Evolutionary conservation across 176 grass and related monocot species (phyloP).

Genomic region (Aegilops bicornis): DNA sequence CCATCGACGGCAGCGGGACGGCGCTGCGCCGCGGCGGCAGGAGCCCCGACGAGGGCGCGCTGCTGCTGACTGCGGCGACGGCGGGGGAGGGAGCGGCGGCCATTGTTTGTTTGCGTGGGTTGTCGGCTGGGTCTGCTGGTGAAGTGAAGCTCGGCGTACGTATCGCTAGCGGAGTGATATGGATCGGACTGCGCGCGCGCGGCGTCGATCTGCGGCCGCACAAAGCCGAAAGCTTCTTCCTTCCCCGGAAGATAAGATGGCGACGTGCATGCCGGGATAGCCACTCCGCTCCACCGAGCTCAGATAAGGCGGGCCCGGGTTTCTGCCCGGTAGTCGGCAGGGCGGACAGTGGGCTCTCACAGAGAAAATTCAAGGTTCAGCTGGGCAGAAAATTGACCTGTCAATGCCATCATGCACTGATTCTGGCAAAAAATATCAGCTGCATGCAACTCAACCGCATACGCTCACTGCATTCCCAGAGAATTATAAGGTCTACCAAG

Average conservation of each 20-base stretch:
- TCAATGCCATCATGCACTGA: no score
- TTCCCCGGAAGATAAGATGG: not conserved
- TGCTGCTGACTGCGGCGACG: not conserved
- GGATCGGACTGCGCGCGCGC: no score
- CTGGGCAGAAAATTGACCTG: no score
- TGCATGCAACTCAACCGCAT: no score
- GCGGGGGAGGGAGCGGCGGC: not conserved
- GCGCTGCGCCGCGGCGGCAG: not conserved
- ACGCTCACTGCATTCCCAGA: no score
- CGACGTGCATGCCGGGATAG: not conserved
- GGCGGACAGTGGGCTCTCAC: no score
- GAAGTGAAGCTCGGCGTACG: no score
- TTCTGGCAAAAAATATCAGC: no score
- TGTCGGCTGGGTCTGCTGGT: not conserved
- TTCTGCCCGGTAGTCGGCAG: no score
- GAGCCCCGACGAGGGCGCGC: not conserved
- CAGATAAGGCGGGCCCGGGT: not conserved
- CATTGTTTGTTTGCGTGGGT: not conserved
- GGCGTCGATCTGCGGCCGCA: not conserved
- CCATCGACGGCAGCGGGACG: not conserved
- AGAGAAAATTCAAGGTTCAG: no score
- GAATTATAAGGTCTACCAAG: no score
- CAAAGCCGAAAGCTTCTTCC: not conserved
- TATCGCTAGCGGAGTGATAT: no score
- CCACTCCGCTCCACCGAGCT: not conserved